These are phyloP conservation scores for Zostera marina DNA, from an alignment of 116 monocot species.

Conservation along the genomic window DNA sequence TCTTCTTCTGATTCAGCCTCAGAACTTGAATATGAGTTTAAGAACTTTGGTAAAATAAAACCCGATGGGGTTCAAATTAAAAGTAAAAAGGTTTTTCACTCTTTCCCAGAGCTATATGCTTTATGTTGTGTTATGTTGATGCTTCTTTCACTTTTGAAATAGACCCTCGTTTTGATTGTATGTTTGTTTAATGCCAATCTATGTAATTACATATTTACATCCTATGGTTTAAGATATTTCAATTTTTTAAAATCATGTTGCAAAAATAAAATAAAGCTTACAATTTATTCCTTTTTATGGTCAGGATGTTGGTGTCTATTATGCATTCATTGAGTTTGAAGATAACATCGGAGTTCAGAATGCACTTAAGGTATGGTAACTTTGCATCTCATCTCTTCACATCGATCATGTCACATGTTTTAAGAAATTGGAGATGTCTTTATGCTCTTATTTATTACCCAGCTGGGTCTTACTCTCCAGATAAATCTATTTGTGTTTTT, in stretches of 20 bases:
- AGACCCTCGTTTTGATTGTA: no score
- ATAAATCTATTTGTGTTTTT: neutral
- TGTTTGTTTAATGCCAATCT: no score
- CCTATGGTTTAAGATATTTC: no score
- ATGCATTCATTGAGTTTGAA: conserved; percentile 94
- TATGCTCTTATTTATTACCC: neutral
- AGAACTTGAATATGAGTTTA: conserved; percentile 84
- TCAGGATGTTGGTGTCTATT: conserved; percentile 74
- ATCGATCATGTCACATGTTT: neutral
- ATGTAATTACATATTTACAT: no score
- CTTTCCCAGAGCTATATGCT: neutral
- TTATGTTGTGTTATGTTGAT: no score
- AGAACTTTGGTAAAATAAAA: conserved; percentile 71
- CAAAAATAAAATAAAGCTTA: neutral
- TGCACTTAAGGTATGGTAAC: conserved; percentile 56
- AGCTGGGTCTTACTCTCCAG: no score
- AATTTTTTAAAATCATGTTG: no score
- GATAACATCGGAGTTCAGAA: conserved; percentile 62
- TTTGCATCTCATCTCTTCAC: neutral
- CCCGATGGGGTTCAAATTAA: conserved; percentile 84
- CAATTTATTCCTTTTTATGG: neutral
- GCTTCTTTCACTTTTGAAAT: no score
- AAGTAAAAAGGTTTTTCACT: conserved; percentile 56
- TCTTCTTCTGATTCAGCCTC: conserved; percentile 40
- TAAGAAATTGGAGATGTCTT: neutral